Evolutionary conservation across 108 stramenopile species (phyloP), one percentile per base, ranked within the genome.

Genomic region (Aureococcus anophagefferens): DNA sequence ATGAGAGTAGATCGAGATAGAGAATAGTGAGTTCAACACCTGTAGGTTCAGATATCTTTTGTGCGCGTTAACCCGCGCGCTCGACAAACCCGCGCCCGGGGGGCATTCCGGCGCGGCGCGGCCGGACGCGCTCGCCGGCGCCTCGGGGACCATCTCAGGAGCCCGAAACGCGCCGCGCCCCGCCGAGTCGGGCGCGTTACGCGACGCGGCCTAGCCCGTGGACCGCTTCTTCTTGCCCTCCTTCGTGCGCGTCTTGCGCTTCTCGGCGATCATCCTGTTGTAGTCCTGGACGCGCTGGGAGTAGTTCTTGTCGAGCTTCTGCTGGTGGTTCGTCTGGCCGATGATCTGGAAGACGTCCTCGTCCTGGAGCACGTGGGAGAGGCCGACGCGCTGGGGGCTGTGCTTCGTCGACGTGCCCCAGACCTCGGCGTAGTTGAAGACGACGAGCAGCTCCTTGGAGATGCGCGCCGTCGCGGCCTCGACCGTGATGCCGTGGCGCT

Each of bases 281-380:
- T 31, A 85, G 29, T 76, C 80, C 72, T 93, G 90, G 36, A 91
- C 89, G 33, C 92, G 70, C 25, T 72, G 71, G 33, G 76, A 76
- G 71, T 98, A 96, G 64, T 84, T 85, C 75, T 95, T 95, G 74
- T 91, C 89, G 25, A 86, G 87, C 74, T 93, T 93, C 78, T 94
- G 91, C 73, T 99, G 96, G 63, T 89, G 84, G 67, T 93, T 89
- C 0, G 98, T 98, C 77, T 96, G 95, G 45, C 87, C 85, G 32
- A 97, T 94, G 72, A 99, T 87, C 79, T 99, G 98, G 7, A 99
- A 87, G 29, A 99, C 98, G 84, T 99, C 98, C 82, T 99, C 94
- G 80, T 99, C 98, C 36, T 84, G 79, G 65, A 99, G 77, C 15
- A 72, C 78, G 78, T 99, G 98, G 45, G 70, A 78, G 64, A 97